phyloP scores from a whole-genome alignment of 1,284 basidiomycete species.

The Ganoderma lucidum region DNA sequence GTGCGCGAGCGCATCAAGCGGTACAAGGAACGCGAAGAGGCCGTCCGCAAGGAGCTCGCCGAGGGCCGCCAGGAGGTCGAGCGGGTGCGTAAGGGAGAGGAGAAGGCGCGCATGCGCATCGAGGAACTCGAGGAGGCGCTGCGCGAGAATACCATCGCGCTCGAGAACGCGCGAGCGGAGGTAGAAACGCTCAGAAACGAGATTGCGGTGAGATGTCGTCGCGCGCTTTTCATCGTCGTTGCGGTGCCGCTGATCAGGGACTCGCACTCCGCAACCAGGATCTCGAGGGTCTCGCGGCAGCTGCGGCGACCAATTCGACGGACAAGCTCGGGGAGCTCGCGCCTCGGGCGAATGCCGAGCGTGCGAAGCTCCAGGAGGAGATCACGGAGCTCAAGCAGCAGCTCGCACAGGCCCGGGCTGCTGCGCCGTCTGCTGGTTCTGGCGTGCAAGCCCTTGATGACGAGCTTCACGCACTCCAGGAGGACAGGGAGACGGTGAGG shows the following conservation, averaged over 20 bases:
- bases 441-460: constrained; percentile 18
- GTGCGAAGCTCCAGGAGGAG: constrained; percentile 57
- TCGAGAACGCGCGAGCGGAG: constrained; percentile 93
- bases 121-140: constrained; percentile 91
- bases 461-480: constrained; percentile 30
- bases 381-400: constrained; percentile 56
- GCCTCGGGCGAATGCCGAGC: constrained; percentile 55
- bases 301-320: constrained; percentile 40
- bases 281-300: constrained; percentile 54
- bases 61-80: constrained; percentile 73
- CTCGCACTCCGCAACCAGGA: constrained; percentile 47
- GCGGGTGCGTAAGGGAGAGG: constrained; percentile 68
- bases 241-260: neutral
- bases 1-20: constrained; percentile 73
- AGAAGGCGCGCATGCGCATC: constrained; percentile 65
- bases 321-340: constrained; percentile 47
- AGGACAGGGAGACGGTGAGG: constrained; percentile 51
- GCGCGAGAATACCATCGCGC: constrained; percentile 85
- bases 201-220: constrained; percentile 63
- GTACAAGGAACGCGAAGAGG: constrained; percentile 81
- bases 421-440: constrained; percentile 13
- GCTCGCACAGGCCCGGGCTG: constrained; percentile 31
- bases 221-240: neutral
- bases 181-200: constrained; percentile 87
- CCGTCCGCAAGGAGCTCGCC: constrained; percentile 71